Evolutionary conservation across 257 asterid genomes (phyloP).

Genomic region (Solanum sejunctum): DNA sequence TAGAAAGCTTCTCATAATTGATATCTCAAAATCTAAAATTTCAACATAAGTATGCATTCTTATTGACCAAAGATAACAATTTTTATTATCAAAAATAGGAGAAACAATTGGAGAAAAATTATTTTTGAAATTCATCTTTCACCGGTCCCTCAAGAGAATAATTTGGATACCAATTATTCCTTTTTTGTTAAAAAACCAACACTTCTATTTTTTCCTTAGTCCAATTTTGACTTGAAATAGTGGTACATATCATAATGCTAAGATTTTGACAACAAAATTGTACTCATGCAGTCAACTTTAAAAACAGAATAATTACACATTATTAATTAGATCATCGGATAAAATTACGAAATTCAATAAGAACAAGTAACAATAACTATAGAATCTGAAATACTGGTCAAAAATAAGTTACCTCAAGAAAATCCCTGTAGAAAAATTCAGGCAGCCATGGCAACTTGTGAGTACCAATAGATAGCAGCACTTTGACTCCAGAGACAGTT

Average conservation of each 20-base stretch:
- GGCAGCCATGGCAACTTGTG: constrained; percentile 9
- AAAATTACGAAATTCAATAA: neutral
- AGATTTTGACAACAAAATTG: neutral
- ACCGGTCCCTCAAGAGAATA: too few relatives aligned
- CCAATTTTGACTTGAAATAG: neutral
- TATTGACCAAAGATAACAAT: too few relatives aligned
- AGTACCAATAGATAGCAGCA: constrained; percentile 3
- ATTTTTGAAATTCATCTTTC: too few relatives aligned
- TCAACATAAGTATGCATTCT: too few relatives aligned
- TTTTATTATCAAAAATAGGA: too few relatives aligned
- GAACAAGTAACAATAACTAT: neutral
- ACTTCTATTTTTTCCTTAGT: neutral
- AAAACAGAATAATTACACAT: neutral
- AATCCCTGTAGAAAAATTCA: neutral
- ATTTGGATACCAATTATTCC: too few relatives aligned
- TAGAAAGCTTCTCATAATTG: too few relatives aligned
- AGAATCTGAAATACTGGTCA: neutral
- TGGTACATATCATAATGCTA: neutral
- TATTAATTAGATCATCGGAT: neutral
- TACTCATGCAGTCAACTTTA: neutral
- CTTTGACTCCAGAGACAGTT: neutral
- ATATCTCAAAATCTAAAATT: too few relatives aligned
- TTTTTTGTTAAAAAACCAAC: too few relatives aligned
- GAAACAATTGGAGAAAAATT: too few relatives aligned
- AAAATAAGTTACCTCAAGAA: neutral